A percentile compares a stretch with the other conserved stretches of the same genome.
phyloP scores from a whole-genome alignment of 306 rosid genomes.

The Pyrus pyrifolia region DNA sequence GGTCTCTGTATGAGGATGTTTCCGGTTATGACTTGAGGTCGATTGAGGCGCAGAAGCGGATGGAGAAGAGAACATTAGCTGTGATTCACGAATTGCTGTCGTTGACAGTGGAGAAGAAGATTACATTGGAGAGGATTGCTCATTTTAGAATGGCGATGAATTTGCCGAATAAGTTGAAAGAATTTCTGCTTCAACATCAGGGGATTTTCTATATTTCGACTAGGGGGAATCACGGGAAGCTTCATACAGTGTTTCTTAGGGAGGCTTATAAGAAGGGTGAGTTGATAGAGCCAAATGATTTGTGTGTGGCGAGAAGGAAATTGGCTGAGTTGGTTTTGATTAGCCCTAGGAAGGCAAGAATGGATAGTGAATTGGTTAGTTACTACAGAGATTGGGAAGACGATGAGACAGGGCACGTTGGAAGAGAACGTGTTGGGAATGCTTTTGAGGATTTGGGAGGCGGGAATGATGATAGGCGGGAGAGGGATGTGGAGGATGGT shows the following conservation, averaged over 20 bases:
- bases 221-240: conserved; percentile 86
- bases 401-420: conserved; percentile 34
- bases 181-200: conserved; percentile 84
- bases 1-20: conserved; percentile 87
- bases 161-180: conserved; percentile 77
- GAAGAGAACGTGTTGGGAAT: conserved; percentile 41
- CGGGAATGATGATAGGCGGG: conserved; percentile 10
- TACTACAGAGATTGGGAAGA: conserved; percentile 49
- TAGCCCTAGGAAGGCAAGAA: conserved; percentile 64
- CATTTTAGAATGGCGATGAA: conserved; percentile 74
- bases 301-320: conserved; percentile 68
- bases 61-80: conserved; percentile 84
- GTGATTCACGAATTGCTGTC: conserved; percentile 71
- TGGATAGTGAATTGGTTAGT: conserved; percentile 66
- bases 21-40: conserved; percentile 78
- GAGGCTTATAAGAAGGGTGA: conserved; percentile 75
- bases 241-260: conserved; percentile 83
- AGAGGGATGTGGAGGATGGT: conserved; percentile 28
- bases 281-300: conserved; percentile 67
- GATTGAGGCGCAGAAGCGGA: conserved; percentile 74
- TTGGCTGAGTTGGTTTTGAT: conserved; percentile 64
- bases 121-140: conserved; percentile 77
- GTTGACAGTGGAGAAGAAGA: conserved; percentile 81
- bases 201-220: conserved; percentile 86
- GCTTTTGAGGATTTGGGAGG: conserved; percentile 25